Conservation (phyloP, 352 stramenopile species). For the Achlya hypogyna region DNA sequence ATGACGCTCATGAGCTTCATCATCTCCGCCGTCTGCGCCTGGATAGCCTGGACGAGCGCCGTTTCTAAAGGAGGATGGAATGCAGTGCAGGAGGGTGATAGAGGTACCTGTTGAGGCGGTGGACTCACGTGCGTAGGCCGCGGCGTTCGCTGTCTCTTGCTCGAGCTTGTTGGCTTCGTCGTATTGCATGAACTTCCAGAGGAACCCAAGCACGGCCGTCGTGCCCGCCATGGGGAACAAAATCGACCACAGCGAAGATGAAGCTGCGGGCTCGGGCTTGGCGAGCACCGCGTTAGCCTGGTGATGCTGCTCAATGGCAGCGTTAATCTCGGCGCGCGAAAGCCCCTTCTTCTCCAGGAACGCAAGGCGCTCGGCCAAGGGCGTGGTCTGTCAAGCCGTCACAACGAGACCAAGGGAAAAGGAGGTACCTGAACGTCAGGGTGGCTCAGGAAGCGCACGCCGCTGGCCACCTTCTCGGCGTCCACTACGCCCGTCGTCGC, state of each 20-base stretch:
- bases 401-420: background rate
- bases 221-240: conserved; percentile 35
- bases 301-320: conserved; percentile 58
- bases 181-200: conserved; percentile 70
- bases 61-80: conserved; percentile 21
- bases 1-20: background rate
- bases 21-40: background rate
- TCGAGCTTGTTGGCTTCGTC: conserved; percentile 25
- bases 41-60: conserved; percentile 22
- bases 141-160: background rate
- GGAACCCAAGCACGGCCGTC: conserved; percentile 54
- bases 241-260: background rate
- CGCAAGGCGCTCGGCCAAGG: conserved; percentile 59
- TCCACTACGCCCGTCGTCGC: conserved; percentile 23
- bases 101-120: background rate
- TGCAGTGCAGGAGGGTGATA: background rate
- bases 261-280: conserved; percentile 8
- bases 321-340: conserved; percentile 72
- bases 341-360: conserved; percentile 78
- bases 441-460: conserved; percentile 73
- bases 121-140: conserved; percentile 25
- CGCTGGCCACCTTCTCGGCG: conserved; percentile 67
- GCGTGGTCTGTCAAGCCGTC: conserved; percentile 32
- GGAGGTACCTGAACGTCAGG: conserved; percentile 59
- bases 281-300: conserved; percentile 12